A percentile compares a stretch with the other conserved stretches of the same genome.
Conservation (phyloP, 1,284 basidiomycete species). For the Gomphus sp. region DNA sequence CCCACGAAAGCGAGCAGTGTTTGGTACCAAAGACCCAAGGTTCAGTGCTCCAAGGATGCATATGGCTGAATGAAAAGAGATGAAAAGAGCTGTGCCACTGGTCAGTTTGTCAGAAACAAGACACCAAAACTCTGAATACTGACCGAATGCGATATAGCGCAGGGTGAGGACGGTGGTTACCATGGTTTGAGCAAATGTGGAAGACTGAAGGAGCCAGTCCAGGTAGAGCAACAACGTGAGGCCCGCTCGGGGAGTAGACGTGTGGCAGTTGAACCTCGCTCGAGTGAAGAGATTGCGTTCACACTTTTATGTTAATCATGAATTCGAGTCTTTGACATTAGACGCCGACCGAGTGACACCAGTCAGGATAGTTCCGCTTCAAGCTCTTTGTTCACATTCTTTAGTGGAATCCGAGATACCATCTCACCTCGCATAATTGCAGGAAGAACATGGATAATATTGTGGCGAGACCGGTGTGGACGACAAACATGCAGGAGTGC, state of each 20-base stretch:
- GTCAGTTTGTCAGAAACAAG: neutral
- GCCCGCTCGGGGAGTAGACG: conserved; percentile 2
- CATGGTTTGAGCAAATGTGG: conserved; percentile 13
- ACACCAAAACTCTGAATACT: conserved; percentile 12
- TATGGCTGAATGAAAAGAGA: conserved; percentile 55
- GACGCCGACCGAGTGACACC: neutral
- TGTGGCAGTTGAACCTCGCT: neutral
- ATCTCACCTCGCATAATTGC: neutral
- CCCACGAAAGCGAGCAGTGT: conserved; percentile 24
- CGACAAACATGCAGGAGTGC: neutral
- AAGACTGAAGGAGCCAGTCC: conserved; percentile 10
- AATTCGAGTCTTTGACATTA: neutral
- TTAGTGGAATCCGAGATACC: neutral
- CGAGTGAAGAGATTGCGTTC: neutral
- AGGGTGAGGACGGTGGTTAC: conserved; percentile 12
- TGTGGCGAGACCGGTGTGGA: too few species aligned
- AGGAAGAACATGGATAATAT: neutral
- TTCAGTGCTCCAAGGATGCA: conserved; percentile 66
- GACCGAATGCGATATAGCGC: conserved; percentile 32
- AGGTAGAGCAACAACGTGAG: neutral
- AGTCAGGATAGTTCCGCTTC: neutral
- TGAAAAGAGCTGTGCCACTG: conserved; percentile 42
- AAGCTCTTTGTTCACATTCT: neutral
- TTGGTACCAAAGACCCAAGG: conserved; percentile 34
- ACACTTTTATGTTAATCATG: neutral